Evolutionary conservation across 345 rosid species (phyloP), one percentile per base, ranked within the genome.

Genomic region (Eucalyptus pumila): DNA sequence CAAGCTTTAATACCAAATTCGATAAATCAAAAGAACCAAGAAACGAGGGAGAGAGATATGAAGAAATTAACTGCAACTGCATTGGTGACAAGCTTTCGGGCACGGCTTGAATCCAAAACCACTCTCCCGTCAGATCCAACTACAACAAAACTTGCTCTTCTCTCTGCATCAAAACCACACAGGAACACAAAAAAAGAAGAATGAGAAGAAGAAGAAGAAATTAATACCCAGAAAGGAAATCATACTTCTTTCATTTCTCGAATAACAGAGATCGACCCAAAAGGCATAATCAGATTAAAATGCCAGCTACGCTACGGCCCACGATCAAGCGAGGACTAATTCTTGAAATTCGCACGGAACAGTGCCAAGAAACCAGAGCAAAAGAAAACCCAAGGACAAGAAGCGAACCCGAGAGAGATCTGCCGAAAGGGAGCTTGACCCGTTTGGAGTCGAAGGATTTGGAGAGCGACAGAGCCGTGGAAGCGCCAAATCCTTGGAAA

Each of bases 401-500:
- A 80, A 87, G 23, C 30, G 27, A 90, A 97, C 98, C 98, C 89
- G 94, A 90, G 83, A 91, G 90, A 85, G 94, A 92, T 90, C 94
- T 91, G 91, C 93, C 93, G 91, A 91, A 90, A 24, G 91, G 88
- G 76, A 88, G 90, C 40, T 72, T 76, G 48, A 94, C 89, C 89
- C 91, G 94, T 91, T 92, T 93, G 87, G 96, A 92, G 89, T 93
- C 94, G 72, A 93, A 87, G 83, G 95, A 91, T 89, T 91, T 89
- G 87, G 95, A 92, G 50, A 92, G 93, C 26, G 94, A 88, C 3
- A 94, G 80, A 80, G 96, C 93, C 11, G 94, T 92, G 2, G 96
- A 95, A 54, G 96, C 93, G 62, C 95, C 96, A 83, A 93, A 89
- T 76, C 97, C 97, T 86, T 93, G 97, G 91, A 95, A 90, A 87